These are phyloP conservation scores for Leccinum aurantiacum DNA, from an alignment of 768 basidiomycete species.

Conservation along the genomic window DNA sequence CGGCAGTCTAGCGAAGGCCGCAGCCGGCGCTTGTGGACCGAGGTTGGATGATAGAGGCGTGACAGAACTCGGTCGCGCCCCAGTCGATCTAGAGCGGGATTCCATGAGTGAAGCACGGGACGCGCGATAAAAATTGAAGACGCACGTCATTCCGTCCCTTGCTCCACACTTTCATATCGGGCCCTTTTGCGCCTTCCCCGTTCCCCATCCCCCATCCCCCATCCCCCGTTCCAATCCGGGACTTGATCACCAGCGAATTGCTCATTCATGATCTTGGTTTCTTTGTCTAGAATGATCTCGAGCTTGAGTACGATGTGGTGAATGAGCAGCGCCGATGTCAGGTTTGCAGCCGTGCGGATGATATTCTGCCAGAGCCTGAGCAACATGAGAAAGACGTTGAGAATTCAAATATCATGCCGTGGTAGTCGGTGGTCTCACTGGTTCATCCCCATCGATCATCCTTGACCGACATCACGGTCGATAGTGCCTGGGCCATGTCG, in stretches of 20 bases:
- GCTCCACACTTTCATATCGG: constrained; percentile 92
- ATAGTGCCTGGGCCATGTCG: too few relatives aligned
- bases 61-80: constrained; percentile 86
- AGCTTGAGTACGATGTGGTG: constrained; percentile 86
- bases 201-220: constrained; percentile 39
- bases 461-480: too few relatives aligned
- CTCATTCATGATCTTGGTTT: constrained; percentile 88
- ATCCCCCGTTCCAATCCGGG: constrained; percentile 62
- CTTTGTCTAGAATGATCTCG: constrained; percentile 88
- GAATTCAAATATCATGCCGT: too few relatives aligned
- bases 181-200: constrained; percentile 65
- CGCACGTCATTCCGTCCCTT: constrained; percentile 76
- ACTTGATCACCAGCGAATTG: constrained; percentile 80
- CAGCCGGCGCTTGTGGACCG: constrained; percentile 81
- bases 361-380: too few relatives aligned
- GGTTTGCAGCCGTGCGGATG: constrained; percentile 34
- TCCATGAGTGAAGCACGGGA: constrained; percentile 7
- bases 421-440: too few relatives aligned
- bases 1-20: constrained; percentile 83
- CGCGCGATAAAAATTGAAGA: constrained; percentile 11
- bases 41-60: constrained; percentile 94
- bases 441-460: too few relatives aligned
- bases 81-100: constrained; percentile 71
- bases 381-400: too few relatives aligned
- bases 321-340: constrained; percentile 83